phyloP scores from a whole-genome alignment of 768 basidiomycete genomes.

The Lyophyllum shimeji region DNA sequence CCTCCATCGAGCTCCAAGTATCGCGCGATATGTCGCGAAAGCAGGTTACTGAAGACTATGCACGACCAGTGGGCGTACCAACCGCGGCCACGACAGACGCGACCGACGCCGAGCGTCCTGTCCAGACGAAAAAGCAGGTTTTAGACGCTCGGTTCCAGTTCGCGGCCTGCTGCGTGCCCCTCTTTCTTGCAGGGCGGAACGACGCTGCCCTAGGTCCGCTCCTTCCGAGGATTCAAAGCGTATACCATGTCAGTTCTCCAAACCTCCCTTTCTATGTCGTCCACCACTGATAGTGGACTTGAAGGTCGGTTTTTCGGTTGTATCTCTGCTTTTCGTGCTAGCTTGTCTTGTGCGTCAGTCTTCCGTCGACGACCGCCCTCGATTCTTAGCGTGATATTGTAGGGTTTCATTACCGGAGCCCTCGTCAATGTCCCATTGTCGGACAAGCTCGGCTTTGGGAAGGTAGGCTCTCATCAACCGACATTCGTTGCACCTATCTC shows the following conservation, averaged over 20 bases:
- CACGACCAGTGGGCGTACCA: background rate
- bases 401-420: conserved; percentile 33
- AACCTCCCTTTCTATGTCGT: background rate
- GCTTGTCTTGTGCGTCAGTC: conserved; percentile 31
- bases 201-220: conserved; percentile 76
- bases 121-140: conserved; percentile 22
- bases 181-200: conserved; percentile 76
- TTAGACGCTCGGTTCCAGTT: conserved; percentile 44
- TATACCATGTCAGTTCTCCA: conserved; percentile 49
- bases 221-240: conserved; percentile 65
- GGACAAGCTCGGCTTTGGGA: conserved; percentile 30
- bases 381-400: background rate
- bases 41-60: conserved; percentile 9
- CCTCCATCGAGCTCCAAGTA: conserved; percentile 6
- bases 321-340: conserved; percentile 44
- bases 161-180: conserved; percentile 48
- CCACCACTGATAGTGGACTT: background rate
- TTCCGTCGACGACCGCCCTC: background rate
- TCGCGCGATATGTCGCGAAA: conserved; percentile 10
- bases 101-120: background rate
- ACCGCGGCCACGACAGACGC: background rate
- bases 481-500: conserved; percentile 1
- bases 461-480: conserved; percentile 17
- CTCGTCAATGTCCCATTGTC: conserved; percentile 29
- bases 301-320: conserved; percentile 49